Evolutionary conservation across 805 yeast species (phyloP).

Genomic region (Starmerella apis): DNA sequence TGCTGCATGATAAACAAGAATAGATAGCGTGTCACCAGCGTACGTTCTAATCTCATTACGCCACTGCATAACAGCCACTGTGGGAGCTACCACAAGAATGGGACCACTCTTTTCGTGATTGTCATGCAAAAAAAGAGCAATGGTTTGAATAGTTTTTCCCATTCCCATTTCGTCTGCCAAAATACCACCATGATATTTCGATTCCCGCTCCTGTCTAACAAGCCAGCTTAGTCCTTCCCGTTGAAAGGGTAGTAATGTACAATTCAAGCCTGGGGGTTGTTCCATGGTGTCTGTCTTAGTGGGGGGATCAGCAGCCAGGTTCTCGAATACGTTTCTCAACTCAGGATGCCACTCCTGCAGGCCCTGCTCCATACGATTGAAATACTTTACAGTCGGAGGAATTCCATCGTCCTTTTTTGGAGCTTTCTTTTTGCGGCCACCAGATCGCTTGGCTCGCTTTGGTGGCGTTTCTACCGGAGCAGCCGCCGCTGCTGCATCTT

Average conservation of each 20-base stretch:
- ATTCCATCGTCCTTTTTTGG: conserved; percentile 17
- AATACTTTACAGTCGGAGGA: conserved; percentile 18
- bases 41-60: conserved; percentile 81
- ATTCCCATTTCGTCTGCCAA: conserved; percentile 99
- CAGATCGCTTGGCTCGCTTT: conserved; percentile 2
- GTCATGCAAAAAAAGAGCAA: conserved; percentile 71
- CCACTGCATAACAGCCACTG: conserved; percentile 99
- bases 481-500: not conserved
- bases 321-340: conserved; percentile 58
- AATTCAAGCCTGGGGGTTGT: conserved; percentile 72
- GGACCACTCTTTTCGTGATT: conserved; percentile 45
- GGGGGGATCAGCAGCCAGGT: conserved; percentile 44
- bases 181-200: conserved; percentile 76
- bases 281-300: conserved; percentile 24
- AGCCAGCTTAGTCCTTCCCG: conserved; percentile 90
- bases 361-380: conserved; percentile 53
- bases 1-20: conserved; percentile 76
- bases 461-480: conserved; percentile 1
- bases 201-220: conserved; percentile 55
- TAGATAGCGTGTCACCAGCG: conserved; percentile 58
- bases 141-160: conserved; percentile 98
- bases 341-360: conserved; percentile 72
- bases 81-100: conserved; percentile 87
- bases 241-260: conserved; percentile 77
- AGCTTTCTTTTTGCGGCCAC: not conserved